These are phyloP conservation scores for Decorospora gaudefroyi DNA, from an alignment of 2,329 filamentous ascomycete genomes.

Conservation along the genomic window DNA sequence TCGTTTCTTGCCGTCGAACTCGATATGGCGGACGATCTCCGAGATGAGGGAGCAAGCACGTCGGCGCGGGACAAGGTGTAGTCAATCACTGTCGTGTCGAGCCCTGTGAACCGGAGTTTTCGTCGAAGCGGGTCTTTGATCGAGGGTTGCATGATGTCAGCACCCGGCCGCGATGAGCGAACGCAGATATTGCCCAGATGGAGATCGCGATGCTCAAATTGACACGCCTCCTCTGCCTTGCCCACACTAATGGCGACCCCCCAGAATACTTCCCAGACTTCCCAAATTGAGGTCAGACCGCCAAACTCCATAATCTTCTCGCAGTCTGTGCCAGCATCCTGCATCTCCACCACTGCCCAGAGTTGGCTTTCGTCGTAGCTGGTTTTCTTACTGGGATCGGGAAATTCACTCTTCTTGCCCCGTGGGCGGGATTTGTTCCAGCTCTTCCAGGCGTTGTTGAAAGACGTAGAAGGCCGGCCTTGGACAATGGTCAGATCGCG, in stretches of 20 bases:
- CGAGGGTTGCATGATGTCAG: conserved; percentile 34
- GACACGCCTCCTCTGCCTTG: conserved; percentile 62
- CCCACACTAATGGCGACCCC: conserved; percentile 65
- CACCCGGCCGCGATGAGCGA: conserved; percentile 26
- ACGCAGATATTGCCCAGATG: conserved; percentile 71
- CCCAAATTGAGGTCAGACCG: conserved; percentile 48
- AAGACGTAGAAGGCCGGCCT: conserved; percentile 58
- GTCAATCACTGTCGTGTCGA: conserved; percentile 69
- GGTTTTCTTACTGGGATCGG: conserved; percentile 59
- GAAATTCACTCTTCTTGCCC: conserved; percentile 57
- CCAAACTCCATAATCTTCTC: conserved; percentile 44
- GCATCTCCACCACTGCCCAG: conserved; percentile 69
- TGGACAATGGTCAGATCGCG: conserved; percentile 62
- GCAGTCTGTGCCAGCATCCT: conserved; percentile 65
- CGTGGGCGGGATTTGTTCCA: conserved; percentile 53
- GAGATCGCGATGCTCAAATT: conserved; percentile 69
- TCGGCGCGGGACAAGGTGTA: conserved; percentile 68
- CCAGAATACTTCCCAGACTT: conserved; percentile 69
- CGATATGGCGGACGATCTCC: conserved; percentile 11
- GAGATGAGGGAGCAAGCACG: conserved; percentile 38
- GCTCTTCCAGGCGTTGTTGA: conserved; percentile 53
- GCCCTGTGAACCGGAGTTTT: conserved; percentile 57
- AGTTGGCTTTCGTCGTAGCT: conserved; percentile 61
- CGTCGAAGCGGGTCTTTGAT: conserved; percentile 45
- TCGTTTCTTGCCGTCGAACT: conserved; percentile 4